These are phyloP conservation scores for Cladophialophora psammophila DNA, from an alignment of 2,329 filamentous ascomycete species.

Conservation along the genomic window DNA sequence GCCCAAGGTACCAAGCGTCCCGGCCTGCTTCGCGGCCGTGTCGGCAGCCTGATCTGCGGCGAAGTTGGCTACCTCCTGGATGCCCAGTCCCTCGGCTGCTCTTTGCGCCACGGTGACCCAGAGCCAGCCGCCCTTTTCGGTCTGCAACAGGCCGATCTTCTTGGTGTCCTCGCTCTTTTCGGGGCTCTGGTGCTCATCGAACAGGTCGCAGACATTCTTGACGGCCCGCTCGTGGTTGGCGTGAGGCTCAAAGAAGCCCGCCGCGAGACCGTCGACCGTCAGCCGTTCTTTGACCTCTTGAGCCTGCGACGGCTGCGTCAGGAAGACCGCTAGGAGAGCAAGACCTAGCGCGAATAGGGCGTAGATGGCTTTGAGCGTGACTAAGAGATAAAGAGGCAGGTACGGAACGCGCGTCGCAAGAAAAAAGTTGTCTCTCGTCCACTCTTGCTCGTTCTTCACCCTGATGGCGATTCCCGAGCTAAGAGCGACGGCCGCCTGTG, in stretches of 20 bases:
- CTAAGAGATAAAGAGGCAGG: conserved; percentile 32
- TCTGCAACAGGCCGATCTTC: conserved; percentile 36
- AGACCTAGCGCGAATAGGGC: conserved; percentile 32
- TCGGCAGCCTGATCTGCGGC: conserved; percentile 10
- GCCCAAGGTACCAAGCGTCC: background rate
- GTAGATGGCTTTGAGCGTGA: conserved; percentile 36
- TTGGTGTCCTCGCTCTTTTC: conserved; percentile 25
- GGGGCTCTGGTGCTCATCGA: conserved; percentile 26
- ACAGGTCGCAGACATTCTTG: conserved; percentile 25
- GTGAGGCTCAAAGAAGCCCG: conserved; percentile 34
- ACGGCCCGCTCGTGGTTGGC: conserved; percentile 27
- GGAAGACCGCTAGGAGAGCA: conserved; percentile 25
- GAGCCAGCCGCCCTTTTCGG: conserved; percentile 29
- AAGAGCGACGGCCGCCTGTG: conserved; percentile 33
- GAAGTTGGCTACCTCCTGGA: background rate
- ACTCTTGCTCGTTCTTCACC: conserved; percentile 28
- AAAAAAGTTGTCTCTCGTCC: conserved; percentile 27
- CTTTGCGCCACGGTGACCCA: conserved; percentile 23
- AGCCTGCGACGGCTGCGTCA: conserved; percentile 27
- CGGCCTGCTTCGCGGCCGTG: background rate
- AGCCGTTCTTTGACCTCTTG: conserved; percentile 37
- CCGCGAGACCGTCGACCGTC: conserved; percentile 37
- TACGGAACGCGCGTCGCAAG: conserved; percentile 35
- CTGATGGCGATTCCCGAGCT: conserved; percentile 31
- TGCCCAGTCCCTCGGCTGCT: background rate